Base-by-base conservation (phyloP, 2,329 filamentous ascomycete genomes). In the Trichophyton verrucosum region DNA sequence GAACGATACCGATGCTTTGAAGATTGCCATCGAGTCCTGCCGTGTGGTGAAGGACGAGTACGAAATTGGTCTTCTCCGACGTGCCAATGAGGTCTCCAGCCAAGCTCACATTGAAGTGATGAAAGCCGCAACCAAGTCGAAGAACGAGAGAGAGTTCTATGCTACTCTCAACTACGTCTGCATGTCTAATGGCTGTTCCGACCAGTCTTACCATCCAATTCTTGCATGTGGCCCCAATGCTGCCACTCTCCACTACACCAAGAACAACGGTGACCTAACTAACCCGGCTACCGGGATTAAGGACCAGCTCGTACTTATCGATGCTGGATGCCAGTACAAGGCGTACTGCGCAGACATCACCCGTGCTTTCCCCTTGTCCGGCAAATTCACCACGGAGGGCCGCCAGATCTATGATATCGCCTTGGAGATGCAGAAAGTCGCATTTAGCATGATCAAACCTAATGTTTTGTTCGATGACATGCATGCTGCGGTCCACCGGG, bases 261-360 rank as follows among this genome's bases (percentile, higher is more conserved):
- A 81, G 59, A 97, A 99, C 71, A 81, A 95, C 68, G 81, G 87
- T 67, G 75, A 84, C 1, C 81, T 97, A 17, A 75, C 76, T 2
- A 84, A 86, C 27, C 62, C 66, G 1, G 58, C 30, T 2, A 74
- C 73, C 1, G 68, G 73, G 38, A 61, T 68, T 60, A 72, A 69
- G 33, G 82, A 86, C 61, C 84, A 91, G 68, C 80, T 91, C 33
- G 77, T 97, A 36, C 85, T 95, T 20, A 78, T 99, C 3, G 92
- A 99, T 71, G 91, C 92, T 1, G 91, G 90, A 1, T 87, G 86
- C 65, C 92, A 97, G 73, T 95, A 85, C 74, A 76, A 85, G 57
- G 86, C 87, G 66, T 97, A 99, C 72, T 90, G 90, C 33, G 88
- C 87, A 61, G 92, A 97, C 72, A 85, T 97, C 30, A 97, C 94